Evolutionary conservation across 2,329 filamentous ascomycete species (phyloP).

Genomic region (Pezicula neosporulosa): DNA sequence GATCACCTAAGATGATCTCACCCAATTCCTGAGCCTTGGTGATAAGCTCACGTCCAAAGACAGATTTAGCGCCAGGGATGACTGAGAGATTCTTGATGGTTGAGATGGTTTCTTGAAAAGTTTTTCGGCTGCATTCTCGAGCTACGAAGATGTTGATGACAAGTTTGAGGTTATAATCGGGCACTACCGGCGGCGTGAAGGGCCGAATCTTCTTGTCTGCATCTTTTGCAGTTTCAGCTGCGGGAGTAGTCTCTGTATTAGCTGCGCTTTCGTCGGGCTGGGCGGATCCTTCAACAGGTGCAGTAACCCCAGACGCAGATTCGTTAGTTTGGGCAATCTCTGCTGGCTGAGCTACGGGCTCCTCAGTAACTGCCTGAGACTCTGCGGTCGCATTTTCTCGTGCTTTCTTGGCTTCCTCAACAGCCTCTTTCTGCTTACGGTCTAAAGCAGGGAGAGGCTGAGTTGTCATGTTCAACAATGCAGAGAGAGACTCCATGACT

Average conservation of each 20-base stretch:
- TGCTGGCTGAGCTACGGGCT: constrained; percentile 7
- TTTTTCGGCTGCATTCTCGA: constrained; percentile 94
- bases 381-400: constrained; percentile 12
- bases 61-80: constrained; percentile 82
- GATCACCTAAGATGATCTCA: constrained; percentile 77
- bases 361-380: constrained; percentile 9
- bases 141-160: constrained; percentile 97
- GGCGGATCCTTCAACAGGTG: constrained; percentile 1
- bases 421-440: constrained; percentile 75
- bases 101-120: constrained; percentile 94
- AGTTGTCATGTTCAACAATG: constrained; percentile 83
- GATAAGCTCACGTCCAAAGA: constrained; percentile 92
- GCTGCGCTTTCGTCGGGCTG: constrained; percentile 11
- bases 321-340: constrained; percentile 6
- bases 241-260: constrained; percentile 5
- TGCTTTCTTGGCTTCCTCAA: constrained; percentile 47
- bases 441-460: constrained; percentile 78
- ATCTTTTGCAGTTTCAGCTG: constrained; percentile 18
- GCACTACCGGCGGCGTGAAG: constrained; percentile 80
- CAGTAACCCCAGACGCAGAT: not conserved
- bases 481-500: constrained; percentile 91
- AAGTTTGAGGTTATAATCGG: constrained; percentile 82
- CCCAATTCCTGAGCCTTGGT: constrained; percentile 82
- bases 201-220: constrained; percentile 34
- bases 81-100: constrained; percentile 98